phyloP scores from a whole-genome alignment of 768 basidiomycete genomes.

The Pleurotus tuber-regium region DNA sequence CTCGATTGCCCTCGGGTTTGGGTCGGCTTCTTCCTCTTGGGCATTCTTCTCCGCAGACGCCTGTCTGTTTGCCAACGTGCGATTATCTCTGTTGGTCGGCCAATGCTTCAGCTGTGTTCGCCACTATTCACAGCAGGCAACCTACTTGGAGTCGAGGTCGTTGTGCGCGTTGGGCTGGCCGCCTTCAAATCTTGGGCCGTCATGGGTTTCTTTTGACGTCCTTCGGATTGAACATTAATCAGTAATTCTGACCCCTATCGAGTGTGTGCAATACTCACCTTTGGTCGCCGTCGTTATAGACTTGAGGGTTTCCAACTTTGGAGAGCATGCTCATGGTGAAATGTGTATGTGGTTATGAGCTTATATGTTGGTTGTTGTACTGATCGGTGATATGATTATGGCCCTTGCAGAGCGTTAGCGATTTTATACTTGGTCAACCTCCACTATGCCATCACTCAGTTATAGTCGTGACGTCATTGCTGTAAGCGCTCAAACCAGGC shows the following conservation, averaged over 20 bases:
- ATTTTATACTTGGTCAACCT: no score
- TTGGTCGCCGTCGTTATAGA: conserved; percentile 48
- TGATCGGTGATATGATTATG: no score
- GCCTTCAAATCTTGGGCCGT: conserved; percentile 16
- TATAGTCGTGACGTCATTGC: no score
- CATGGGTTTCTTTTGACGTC: conserved; percentile 1
- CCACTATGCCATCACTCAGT: no score
- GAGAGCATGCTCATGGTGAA: conserved; percentile 37
- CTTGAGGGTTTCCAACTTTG: conserved; percentile 45
- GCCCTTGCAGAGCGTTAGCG: no score
- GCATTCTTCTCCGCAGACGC: conserved; percentile 28
- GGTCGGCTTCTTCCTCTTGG: conserved; percentile 24
- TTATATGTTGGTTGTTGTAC: no score
- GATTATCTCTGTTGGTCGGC: conserved; percentile 38
- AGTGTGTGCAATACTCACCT: conserved; percentile 27
- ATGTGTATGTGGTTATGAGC: no score
- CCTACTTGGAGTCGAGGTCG: conserved; percentile 40
- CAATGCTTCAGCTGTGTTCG: not conserved
- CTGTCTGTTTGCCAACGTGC: conserved; percentile 38
- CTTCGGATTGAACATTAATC: not conserved
- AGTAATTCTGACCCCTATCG: not conserved
- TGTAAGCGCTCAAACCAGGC: no score
- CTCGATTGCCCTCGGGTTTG: conserved; percentile 28
- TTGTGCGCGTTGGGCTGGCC: conserved; percentile 34
- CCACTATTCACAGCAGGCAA: not conserved